Conservation (phyloP, 257 asterid genomes). For the Voacanga thouarsii region DNA sequence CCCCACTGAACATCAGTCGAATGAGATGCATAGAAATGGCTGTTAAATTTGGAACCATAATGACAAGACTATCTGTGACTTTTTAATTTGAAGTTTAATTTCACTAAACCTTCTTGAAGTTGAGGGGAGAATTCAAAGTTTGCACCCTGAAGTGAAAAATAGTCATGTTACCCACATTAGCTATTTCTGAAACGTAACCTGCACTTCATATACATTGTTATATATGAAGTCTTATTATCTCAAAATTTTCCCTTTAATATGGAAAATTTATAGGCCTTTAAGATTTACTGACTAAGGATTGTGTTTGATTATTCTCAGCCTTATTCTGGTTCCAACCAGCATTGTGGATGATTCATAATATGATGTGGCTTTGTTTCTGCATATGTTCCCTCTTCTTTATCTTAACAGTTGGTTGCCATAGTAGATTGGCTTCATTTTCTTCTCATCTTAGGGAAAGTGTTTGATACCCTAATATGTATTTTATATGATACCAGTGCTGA, state of each 20-base stretch:
- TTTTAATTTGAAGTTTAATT: neutral
- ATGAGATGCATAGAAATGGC: neutral
- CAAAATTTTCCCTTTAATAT: neutral
- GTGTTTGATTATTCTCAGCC: neutral
- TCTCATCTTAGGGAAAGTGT: neutral
- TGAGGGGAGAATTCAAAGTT: neutral
- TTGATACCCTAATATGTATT: neutral
- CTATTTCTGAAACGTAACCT: neutral
- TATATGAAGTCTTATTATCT: neutral
- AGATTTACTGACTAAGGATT: neutral
- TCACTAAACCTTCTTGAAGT: neutral
- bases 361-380: neutral
- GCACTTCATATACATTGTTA: neutral
- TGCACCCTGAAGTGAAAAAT: neutral
- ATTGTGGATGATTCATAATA: neutral
- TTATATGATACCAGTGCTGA: neutral
- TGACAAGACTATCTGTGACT: neutral
- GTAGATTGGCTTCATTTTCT: neutral
- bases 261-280: neutral
- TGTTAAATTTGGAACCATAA: too few species aligned
- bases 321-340: neutral
- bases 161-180: neutral
- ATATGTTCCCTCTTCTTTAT: neutral
- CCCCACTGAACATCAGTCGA: too few species aligned
- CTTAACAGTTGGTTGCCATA: neutral